These are phyloP conservation scores for Oropetium thomaeum DNA, from an alignment of 176 grass and related monocot species.

Conservation along the genomic window DNA sequence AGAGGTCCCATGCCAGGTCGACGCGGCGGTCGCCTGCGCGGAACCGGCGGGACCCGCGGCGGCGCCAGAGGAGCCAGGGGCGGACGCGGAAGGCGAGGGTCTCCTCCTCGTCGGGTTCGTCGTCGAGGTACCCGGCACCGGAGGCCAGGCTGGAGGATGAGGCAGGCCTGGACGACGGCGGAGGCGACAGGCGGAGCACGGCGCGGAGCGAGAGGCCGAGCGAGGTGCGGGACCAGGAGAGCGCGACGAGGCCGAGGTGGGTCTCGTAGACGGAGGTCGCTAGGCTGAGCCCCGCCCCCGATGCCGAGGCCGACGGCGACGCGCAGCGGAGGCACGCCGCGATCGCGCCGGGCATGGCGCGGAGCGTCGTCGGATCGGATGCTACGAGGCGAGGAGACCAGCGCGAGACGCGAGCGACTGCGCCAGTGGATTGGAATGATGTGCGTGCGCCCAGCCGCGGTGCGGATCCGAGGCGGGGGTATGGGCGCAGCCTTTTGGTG, in stretches of 20 bases:
- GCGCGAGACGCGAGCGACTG: not conserved
- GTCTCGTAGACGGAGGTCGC: constrained; percentile 88
- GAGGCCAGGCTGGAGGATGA: not conserved
- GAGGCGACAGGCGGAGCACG: constrained; percentile 47
- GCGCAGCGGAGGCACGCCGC: constrained; percentile 45
- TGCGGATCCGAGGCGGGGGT: constrained; percentile 34
- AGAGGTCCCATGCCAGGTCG: constrained; percentile 67
- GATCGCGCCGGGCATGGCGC: constrained; percentile 44
- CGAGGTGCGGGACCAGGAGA: constrained; percentile 67
- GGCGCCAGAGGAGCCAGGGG: constrained; percentile 65
- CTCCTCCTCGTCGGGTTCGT: constrained; percentile 43
- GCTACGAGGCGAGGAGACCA: constrained; percentile 13
- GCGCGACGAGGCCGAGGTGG: constrained; percentile 55
- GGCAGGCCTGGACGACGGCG: not conserved
- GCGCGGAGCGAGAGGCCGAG: constrained; percentile 68
- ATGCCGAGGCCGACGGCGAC: not conserved
- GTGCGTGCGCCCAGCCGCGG: not conserved
- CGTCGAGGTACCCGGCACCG: constrained; percentile 9
- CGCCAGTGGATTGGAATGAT: constrained; percentile 5
- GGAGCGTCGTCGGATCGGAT: constrained; percentile 17
- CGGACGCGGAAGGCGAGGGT: constrained; percentile 56
- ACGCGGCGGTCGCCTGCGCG: constrained; percentile 34
- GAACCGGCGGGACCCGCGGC: constrained; percentile 52
- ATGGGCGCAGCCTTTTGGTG: no score
- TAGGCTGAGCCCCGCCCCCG: constrained; percentile 37